phyloP scores from a whole-genome alignment of 768 basidiomycete genomes.

The Ramaria sp. region DNA sequence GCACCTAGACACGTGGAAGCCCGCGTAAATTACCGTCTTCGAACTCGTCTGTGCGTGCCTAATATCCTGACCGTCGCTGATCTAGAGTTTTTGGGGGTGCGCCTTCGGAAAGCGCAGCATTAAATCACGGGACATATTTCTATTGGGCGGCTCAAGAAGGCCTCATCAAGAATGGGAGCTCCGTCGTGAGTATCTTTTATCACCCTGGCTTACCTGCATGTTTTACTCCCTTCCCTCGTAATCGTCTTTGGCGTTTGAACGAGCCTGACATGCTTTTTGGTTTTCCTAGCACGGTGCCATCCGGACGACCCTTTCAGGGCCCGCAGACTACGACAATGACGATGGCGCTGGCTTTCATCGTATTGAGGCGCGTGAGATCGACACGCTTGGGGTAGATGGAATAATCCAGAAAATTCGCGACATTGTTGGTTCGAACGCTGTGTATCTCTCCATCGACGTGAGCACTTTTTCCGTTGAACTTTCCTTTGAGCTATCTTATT shows the following conservation, averaged over 20 bases:
- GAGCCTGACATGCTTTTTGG: too few species aligned
- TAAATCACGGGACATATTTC: slow-evolving; percentile 87
- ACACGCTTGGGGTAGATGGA: slow-evolving; percentile 62
- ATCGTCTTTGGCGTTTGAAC: too few species aligned
- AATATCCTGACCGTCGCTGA: neutral
- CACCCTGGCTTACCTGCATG: slow-evolving; percentile 12
- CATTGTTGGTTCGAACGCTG: slow-evolving; percentile 63
- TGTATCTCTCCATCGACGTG: slow-evolving; percentile 73
- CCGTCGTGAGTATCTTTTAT: slow-evolving; percentile 62
- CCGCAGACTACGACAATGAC: slow-evolving; percentile 69
- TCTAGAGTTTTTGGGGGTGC: slow-evolving; percentile 54
- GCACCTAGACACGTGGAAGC: slow-evolving; percentile 35
- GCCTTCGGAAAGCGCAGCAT: slow-evolving; percentile 57
- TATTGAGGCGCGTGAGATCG: slow-evolving; percentile 78
- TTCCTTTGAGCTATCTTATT: neutral
- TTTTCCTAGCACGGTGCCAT: slow-evolving; percentile 73
- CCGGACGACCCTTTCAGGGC: slow-evolving; percentile 70
- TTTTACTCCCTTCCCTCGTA: slow-evolving; percentile 12
- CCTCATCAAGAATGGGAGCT: slow-evolving; percentile 62
- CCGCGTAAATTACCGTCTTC: slow-evolving; percentile 7
- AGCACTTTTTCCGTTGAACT: slow-evolving; percentile 13
- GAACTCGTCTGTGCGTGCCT: slow-evolving; percentile 15
- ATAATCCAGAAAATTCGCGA: slow-evolving; percentile 74
- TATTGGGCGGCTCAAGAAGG: slow-evolving; percentile 83
- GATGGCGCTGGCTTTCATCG: slow-evolving; percentile 70